Percentiles rank a stretch among this genome's conserved stretches.
phyloP scores from a whole-genome alignment of 2,329 filamentous ascomycete species.

The Ascochyta koolunga region DNA sequence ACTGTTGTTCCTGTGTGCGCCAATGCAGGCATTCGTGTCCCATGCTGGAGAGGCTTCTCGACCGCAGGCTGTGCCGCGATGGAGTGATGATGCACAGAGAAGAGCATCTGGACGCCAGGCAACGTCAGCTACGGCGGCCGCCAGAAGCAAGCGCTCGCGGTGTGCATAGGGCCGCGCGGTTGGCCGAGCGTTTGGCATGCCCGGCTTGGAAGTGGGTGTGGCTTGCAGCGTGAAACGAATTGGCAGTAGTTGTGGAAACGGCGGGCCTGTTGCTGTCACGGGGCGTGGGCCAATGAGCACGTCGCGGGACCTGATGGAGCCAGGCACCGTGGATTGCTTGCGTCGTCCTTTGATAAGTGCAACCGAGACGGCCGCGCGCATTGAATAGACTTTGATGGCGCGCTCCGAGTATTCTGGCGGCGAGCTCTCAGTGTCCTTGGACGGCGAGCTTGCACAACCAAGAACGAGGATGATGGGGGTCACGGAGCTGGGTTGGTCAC shows the following conservation, averaged over 20 bases:
- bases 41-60: conserved; percentile 12
- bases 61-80: conserved; percentile 9
- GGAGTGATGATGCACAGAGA: conserved; percentile 3
- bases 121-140: conserved; percentile 14
- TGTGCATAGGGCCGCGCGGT: conserved; percentile 15
- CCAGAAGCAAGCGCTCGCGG: conserved; percentile 14
- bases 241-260: conserved; percentile 5
- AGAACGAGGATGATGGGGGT: too few relatives aligned
- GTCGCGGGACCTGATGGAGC: neutral
- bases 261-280: neutral
- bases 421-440: too few relatives aligned
- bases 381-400: too few relatives aligned
- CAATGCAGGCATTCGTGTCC: neutral
- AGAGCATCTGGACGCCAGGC: conserved; percentile 1
- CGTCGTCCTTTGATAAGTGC: conserved; percentile 3
- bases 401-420: too few relatives aligned
- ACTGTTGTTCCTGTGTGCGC: conserved; percentile 1
- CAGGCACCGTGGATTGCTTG: conserved; percentile 10
- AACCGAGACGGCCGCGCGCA: conserved; percentile 8
- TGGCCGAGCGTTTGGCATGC: conserved; percentile 8
- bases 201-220: conserved; percentile 12
- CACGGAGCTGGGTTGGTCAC: neutral
- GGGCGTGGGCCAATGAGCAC: neutral
- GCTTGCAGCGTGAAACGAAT: conserved; percentile 15
- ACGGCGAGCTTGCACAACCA: too few relatives aligned